Base-by-base conservation (phyloP, 345 rosid species). In the Salix suchowensis region DNA sequence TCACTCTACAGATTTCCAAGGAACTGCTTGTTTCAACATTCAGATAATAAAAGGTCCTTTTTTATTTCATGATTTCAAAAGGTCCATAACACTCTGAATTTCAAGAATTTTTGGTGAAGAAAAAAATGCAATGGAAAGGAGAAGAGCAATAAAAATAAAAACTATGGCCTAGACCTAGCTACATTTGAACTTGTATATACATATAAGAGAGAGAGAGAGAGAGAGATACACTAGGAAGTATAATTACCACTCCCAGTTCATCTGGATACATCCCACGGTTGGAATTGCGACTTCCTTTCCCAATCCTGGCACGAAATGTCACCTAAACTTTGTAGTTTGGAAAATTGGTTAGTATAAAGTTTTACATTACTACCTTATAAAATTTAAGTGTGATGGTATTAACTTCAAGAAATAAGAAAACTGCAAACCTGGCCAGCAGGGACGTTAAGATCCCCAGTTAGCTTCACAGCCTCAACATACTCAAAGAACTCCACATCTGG, bases 401-500 rank as follows among this genome's bases (percentile, higher is more conserved):
- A 65, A 8, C 28, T 34, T 36, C 42, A 73, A 76, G 46, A 46
- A 2, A 50, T 42, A 30, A 68, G 37, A 61, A 69, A 74, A 76
- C 71, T 70, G 78, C 66, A 76, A 77, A 95, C 98, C 98, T 95
- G 88, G 76, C 98, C 98, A 76, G 98, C 97, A 18, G 98, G 98
- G 80, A 93, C 94, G 82, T 95, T 95, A 60, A 94, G 96, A 85
- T 95, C 98, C 71, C 98, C 98, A n/a, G 98, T 95, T 77, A 95
- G 84, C 88, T 91, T 95, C 83, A 91, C 94, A 18, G 98, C 98
- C 85, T 95, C 98, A 37, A 95, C 98, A 73, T 91, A 95, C 83
- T 95, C 98, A 81, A 88, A 93, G 83, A 89, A 89, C 80, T 93
- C 97, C 70, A 89, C 83, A 71, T 91, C 95, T 7, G 94, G 81